Evolutionary conservation across 306 rosid species (phyloP), one percentile per base, ranked within the genome.

Genomic region (Cyamopsis tetragonoloba): DNA sequence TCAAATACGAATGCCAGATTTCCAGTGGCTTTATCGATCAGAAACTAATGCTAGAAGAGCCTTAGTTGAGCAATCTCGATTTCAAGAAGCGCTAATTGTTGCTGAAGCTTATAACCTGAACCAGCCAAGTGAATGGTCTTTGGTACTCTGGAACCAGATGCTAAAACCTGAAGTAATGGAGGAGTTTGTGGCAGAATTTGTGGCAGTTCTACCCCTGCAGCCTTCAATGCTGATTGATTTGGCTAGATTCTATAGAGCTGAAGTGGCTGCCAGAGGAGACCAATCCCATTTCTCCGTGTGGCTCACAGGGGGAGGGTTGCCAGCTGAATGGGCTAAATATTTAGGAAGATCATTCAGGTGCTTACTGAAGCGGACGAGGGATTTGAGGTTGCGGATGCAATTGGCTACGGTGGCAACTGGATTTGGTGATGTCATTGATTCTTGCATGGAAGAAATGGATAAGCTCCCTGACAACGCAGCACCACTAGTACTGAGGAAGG

Each of bases 101-200:
- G 96, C 97, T 39, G 98, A 93, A 83, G 98, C 98, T 51, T 93
- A 93, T 83, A 88, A 82, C 60, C 92, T 93, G 66, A 89, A 93
- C 86, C 98, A 93, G 75, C 95, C 96, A 17, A 80, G 97, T 41
- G 98, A 93, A 79, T 93, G 98, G 97, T 91, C 98, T 38, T 75
- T 93, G 78, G 98, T 89, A 37, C 95, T 93, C 47, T 93, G 97
- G 98, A 86, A 86, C 79, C 97, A 88, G 80, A 93, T 93, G 98
- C 87, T 93, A 67, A 93, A 89, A 75, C 98, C 98, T 18, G 98
- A 93, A 77, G 80, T 89, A 34, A 63, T 93, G 76, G 97, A 87
- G 88, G 96, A 93, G 57, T 93, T 93, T 63, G 88, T 93, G 27
- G 97, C 95, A 38, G 96, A 88, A 70, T 93, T 93, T 80, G 98